Conservation (phyloP, 2,329 filamentous ascomycete genomes). For the Diaporthe vexans region DNA sequence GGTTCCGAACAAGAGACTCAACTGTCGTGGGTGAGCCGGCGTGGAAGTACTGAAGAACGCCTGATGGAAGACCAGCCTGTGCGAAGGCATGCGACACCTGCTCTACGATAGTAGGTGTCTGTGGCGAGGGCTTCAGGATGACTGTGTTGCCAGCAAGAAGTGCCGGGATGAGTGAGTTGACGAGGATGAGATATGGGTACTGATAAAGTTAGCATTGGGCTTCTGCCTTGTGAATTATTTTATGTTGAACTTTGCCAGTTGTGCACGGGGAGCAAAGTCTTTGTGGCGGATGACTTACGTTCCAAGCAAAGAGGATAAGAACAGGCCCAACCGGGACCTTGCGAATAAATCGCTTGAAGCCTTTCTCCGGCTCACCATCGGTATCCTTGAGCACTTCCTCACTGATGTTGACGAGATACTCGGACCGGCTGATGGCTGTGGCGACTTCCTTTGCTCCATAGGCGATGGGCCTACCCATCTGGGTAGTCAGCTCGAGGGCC, state of each 20-base stretch:
- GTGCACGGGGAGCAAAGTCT: background rate
- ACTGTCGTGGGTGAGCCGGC: slow-evolving; percentile 83
- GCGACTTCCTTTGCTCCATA: slow-evolving; percentile 87
- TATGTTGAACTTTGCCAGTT: background rate
- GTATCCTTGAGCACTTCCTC: slow-evolving; percentile 84
- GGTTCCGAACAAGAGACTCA: slow-evolving; percentile 82
- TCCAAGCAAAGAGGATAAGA: slow-evolving; percentile 94
- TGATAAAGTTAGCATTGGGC: slow-evolving; percentile 52
- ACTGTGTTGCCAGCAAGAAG: slow-evolving; percentile 91
- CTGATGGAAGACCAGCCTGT: slow-evolving; percentile 83
- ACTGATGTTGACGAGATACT: slow-evolving; percentile 89
- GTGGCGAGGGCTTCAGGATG: slow-evolving; percentile 94
- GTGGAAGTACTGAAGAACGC: slow-evolving; percentile 94
- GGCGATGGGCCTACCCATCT: slow-evolving; percentile 94
- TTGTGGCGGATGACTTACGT: slow-evolving; percentile 71
- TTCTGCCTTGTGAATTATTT: slow-evolving; percentile 5
- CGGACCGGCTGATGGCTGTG: slow-evolving; percentile 86
- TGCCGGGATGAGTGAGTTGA: slow-evolving; percentile 95
- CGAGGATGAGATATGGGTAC: slow-evolving; percentile 95
- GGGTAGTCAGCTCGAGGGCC: slow-evolving; percentile 86
- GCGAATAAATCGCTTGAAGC: slow-evolving; percentile 91
- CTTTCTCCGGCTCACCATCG: slow-evolving; percentile 84
- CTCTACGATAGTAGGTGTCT: slow-evolving; percentile 93
- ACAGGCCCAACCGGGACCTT: slow-evolving; percentile 91
- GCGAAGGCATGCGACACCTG: slow-evolving; percentile 82